Percentiles rank a stretch among this genome's conserved stretches.
Evolutionary conservation across 169 alveolate genomes (phyloP).

Genomic region (Plasmodium knowlesi): DNA sequence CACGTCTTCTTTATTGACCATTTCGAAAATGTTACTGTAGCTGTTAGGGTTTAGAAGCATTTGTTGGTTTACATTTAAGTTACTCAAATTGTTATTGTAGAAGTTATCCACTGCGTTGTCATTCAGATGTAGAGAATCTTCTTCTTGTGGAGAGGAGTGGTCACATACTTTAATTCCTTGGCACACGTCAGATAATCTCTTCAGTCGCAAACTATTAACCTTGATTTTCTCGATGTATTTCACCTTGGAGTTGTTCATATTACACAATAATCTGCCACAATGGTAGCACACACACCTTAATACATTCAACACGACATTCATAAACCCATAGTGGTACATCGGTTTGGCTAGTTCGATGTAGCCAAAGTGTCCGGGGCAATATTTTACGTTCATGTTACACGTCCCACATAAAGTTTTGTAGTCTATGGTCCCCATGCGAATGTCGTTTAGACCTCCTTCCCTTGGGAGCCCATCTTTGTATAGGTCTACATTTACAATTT

Average conservation of each 20-base stretch:
- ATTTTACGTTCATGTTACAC: constrained; percentile 94
- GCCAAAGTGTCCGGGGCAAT: constrained; percentile 99
- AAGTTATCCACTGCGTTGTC: constrained; percentile 53
- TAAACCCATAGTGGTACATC: constrained; percentile 96
- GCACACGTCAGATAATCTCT: constrained; percentile 79
- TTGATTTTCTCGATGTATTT: constrained; percentile 76
- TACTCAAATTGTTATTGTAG: constrained; percentile 61
- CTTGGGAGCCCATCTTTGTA: constrained; percentile 93
- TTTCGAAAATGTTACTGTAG: constrained; percentile 70
- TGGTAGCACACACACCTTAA: constrained; percentile 97
- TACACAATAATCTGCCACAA: constrained; percentile 93
- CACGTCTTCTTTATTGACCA: constrained; percentile 76
- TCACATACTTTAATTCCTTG: constrained; percentile 78
- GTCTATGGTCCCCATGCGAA: constrained; percentile 98
- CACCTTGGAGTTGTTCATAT: constrained; percentile 88
- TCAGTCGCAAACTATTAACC: constrained; percentile 77
- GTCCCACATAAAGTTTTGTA: constrained; percentile 93
- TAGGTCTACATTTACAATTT: constrained; percentile 89
- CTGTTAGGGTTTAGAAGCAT: constrained; percentile 58
- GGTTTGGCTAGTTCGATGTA: constrained; percentile 96
- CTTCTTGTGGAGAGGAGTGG: constrained; percentile 86
- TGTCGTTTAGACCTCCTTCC: constrained; percentile 95
- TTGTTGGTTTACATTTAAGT: constrained; percentile 56
- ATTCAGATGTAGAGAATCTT: constrained; percentile 54
- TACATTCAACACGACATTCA: constrained; percentile 92